phyloP scores from a whole-genome alignment of 2,329 filamentous ascomycete species.

The Aspergillus latus region DNA sequence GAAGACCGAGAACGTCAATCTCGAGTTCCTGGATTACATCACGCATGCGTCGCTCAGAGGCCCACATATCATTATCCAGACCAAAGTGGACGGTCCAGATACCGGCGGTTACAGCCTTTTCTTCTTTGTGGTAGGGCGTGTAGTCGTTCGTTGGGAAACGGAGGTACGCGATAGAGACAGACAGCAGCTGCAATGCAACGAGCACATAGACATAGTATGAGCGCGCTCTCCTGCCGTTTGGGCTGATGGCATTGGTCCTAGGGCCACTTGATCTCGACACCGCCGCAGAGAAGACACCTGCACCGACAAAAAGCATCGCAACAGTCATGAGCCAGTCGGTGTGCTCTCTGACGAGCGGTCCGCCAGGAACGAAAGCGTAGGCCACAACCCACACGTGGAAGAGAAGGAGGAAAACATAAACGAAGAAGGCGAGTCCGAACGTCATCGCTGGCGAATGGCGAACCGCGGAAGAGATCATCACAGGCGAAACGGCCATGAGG shows the following conservation, averaged over 20 bases:
- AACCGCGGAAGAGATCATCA: slow-evolving; percentile 72
- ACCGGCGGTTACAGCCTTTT: slow-evolving; percentile 85
- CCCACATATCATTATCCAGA: slow-evolving; percentile 98
- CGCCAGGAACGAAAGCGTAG: slow-evolving; percentile 95
- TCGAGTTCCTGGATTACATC: slow-evolving; percentile 91
- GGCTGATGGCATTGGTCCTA: slow-evolving; percentile 40
- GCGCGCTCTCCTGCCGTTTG: slow-evolving; percentile 51
- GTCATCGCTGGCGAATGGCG: slow-evolving; percentile 73
- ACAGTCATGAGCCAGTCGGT: slow-evolving; percentile 93
- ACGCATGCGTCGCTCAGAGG: slow-evolving; percentile 88
- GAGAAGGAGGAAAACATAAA: slow-evolving; percentile 93
- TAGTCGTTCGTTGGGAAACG: slow-evolving; percentile 94
- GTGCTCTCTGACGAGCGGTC: slow-evolving; percentile 85
- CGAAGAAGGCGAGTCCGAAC: slow-evolving; percentile 83
- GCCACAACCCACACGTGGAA: slow-evolving; percentile 99
- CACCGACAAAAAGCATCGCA: slow-evolving; percentile 81
- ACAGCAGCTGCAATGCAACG: slow-evolving; percentile 73
- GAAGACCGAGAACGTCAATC: slow-evolving; percentile 91
- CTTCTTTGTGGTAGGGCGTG: slow-evolving; percentile 80
- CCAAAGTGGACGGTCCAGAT: slow-evolving; percentile 99
- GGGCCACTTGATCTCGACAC: slow-evolving; percentile 53
- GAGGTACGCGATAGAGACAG: slow-evolving; percentile 76
- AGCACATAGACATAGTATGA: slow-evolving; percentile 72
- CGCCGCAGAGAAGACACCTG: slow-evolving; percentile 72
- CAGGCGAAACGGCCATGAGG: slow-evolving; percentile 74